These are phyloP conservation scores for Zea luxurians DNA, from an alignment of 176 grass and related monocot species.

Conservation along the genomic window DNA sequence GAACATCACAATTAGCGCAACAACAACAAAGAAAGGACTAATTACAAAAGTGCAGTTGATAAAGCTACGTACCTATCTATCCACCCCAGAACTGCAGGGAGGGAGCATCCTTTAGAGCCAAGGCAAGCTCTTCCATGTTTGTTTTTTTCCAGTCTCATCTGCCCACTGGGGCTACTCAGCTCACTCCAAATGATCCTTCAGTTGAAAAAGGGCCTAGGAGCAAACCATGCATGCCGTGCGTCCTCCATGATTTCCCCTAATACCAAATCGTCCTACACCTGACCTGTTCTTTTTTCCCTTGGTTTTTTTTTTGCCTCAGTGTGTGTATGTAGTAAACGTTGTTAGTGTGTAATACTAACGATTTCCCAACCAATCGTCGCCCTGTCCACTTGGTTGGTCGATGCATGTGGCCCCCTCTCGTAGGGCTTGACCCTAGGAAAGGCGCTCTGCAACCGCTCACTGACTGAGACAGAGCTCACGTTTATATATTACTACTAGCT, in stretches of 20 bases:
- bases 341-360: slow-evolving; percentile 5
- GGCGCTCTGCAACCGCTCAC: slow-evolving; percentile 24
- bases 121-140: not conserved
- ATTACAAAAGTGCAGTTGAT: too few species aligned
- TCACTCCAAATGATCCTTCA: slow-evolving; percentile 18
- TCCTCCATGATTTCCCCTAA: slow-evolving; percentile 35
- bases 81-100: too few species aligned
- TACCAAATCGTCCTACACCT: slow-evolving; percentile 24
- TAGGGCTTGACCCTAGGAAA: slow-evolving; percentile 38
- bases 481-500: not conserved
- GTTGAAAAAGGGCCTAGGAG: not conserved
- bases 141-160: slow-evolving; percentile 24
- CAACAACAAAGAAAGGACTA: too few species aligned
- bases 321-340: not conserved
- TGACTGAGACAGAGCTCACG: not conserved
- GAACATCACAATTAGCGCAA: too few species aligned
- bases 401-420: not conserved
- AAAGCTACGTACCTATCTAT: too few species aligned
- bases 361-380: slow-evolving; percentile 32
- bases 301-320: slow-evolving; percentile 11
- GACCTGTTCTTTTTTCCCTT: not conserved
- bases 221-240: slow-evolving; percentile 45
- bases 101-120: not conserved
- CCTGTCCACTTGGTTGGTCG: slow-evolving; percentile 20
- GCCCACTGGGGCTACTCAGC: not conserved